Conservation (phyloP, 2,329 filamentous ascomycete genomes). For the Hypoxylon sp. region DNA sequence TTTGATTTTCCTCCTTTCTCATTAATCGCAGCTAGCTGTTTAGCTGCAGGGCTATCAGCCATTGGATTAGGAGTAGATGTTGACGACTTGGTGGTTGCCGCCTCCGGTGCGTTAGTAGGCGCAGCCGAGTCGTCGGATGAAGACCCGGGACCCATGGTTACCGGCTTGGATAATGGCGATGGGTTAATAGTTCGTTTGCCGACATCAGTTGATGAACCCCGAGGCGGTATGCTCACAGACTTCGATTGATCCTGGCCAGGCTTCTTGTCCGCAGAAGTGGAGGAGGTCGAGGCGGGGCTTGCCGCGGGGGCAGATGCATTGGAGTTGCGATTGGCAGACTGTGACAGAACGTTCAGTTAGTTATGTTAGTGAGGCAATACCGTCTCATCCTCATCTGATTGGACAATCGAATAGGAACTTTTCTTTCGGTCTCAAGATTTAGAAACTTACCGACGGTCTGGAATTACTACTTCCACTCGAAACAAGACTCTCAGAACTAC, state of each 20-base stretch:
- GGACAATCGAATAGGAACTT: slow-evolving; percentile 55
- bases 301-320: slow-evolving; percentile 65
- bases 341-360: slow-evolving; percentile 62
- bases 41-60: slow-evolving; percentile 78
- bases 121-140: slow-evolving; percentile 60
- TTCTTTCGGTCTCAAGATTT: slow-evolving; percentile 25
- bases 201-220: slow-evolving; percentile 76
- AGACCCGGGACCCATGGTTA: slow-evolving; percentile 71
- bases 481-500: slow-evolving; percentile 75
- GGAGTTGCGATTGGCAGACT: slow-evolving; percentile 73
- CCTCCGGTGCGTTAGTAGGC: slow-evolving; percentile 52
- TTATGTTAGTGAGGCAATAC: slow-evolving; percentile 55
- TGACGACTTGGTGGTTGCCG: slow-evolving; percentile 54
- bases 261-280: slow-evolving; percentile 62
- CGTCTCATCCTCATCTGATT: slow-evolving; percentile 58
- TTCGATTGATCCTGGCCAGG: slow-evolving; percentile 68
- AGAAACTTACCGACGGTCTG: slow-evolving; percentile 75
- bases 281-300: slow-evolving; percentile 66
- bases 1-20: slow-evolving; percentile 84
- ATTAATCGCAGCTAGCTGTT: slow-evolving; percentile 88
- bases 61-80: slow-evolving; percentile 53
- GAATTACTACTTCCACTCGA: slow-evolving; percentile 72
- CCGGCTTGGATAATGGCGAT: slow-evolving; percentile 81
- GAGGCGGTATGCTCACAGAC: slow-evolving; percentile 71
- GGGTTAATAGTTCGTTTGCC: slow-evolving; percentile 76